phyloP scores from a whole-genome alignment of 768 basidiomycete genomes.

The Tulasnella sp. region DNA sequence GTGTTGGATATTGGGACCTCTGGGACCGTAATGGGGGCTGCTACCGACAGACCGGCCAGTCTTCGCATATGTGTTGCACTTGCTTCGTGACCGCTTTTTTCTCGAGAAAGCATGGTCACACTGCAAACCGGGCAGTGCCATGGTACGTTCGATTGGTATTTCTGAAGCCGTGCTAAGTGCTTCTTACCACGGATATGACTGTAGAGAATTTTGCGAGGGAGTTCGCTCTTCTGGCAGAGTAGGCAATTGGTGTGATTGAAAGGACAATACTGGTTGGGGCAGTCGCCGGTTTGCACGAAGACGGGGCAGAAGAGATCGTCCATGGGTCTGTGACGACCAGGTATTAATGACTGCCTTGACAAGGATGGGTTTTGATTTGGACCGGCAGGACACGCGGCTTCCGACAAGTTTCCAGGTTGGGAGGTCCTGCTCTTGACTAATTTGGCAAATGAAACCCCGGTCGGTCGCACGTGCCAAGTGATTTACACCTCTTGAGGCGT shows the following conservation, averaged over 20 bases:
- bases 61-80: not conserved
- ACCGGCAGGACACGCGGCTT: not conserved
- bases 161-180: no score
- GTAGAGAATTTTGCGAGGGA: no score
- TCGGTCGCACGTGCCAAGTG: not conserved
- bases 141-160: not conserved
- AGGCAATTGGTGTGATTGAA: not conserved
- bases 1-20: not conserved
- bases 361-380: not conserved
- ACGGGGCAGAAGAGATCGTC: not conserved
- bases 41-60: not conserved
- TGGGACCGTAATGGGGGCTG: not conserved
- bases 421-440: not conserved
- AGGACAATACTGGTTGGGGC: not conserved
- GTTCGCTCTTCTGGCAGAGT: no score
- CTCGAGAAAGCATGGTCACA: not conserved
- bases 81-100: not conserved
- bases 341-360: no score
- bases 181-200: no score
- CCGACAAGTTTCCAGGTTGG: not conserved
- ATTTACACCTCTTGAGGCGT: no score
- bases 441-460: not conserved
- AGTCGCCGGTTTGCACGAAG: not conserved
- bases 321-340: not conserved
- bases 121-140: not conserved